Percentiles rank a stretch among this genome's conserved stretches.
Conservation (phyloP, 2,329 filamentous ascomycete genomes). For the Coniochaeta pulveracea region DNA sequence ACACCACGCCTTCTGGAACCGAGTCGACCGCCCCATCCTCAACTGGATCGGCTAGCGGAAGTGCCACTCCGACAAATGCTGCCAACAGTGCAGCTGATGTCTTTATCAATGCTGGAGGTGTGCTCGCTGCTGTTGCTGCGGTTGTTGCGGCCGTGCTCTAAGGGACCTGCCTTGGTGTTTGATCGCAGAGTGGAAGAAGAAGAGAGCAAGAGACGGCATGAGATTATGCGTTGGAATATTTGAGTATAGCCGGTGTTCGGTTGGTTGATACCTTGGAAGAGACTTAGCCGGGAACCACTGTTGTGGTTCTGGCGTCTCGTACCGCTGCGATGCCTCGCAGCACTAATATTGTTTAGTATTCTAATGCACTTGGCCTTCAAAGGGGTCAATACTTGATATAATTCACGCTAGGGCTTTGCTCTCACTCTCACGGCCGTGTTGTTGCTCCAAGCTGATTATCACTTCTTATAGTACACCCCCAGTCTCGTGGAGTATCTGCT, state of each 20-base stretch:
- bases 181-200: not conserved
- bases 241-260: not conserved
- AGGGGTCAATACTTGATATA: no score
- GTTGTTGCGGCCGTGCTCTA: slow-evolving; percentile 20
- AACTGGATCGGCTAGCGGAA: slow-evolving; percentile 7
- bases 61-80: slow-evolving; percentile 6
- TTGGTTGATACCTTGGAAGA: not conserved
- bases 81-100: slow-evolving; percentile 15
- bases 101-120: slow-evolving; percentile 16
- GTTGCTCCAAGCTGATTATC: no score
- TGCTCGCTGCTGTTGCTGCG: slow-evolving; percentile 19
- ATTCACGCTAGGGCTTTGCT: no score
- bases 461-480: no score
- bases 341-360: slow-evolving; percentile 1
- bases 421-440: no score
- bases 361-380: no score
- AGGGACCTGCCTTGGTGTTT: no score
- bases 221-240: not conserved
- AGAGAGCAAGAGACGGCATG: not conserved
- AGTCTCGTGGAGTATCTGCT: no score
- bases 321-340: not conserved
- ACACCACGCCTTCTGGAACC: slow-evolving; percentile 8
- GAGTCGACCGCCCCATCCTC: slow-evolving; percentile 8
- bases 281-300: not conserved
- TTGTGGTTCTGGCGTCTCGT: not conserved